Evolutionary conservation across 768 basidiomycete species (phyloP).

Genomic region (Tylopilus plumbeoviolaceoides): DNA sequence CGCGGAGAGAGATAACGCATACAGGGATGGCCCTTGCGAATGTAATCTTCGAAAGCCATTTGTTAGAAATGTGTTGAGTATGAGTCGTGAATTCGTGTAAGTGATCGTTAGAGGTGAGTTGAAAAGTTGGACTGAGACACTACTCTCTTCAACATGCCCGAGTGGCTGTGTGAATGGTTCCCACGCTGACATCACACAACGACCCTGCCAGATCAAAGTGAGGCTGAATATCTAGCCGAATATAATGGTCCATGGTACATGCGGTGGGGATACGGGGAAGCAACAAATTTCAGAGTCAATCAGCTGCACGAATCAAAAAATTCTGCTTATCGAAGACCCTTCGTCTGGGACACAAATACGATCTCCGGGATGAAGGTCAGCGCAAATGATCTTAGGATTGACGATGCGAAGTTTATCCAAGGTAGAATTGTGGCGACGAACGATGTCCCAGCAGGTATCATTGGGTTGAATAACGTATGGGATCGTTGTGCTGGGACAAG

Average conservation of each 20-base stretch:
- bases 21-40: conserved; percentile 58
- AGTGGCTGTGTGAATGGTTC: too few species aligned
- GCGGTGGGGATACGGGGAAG: conserved; percentile 7
- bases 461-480: conserved; percentile 52
- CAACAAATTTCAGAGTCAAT: neutral
- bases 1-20: conserved; percentile 16
- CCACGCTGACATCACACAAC: conserved; percentile 24
- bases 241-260: conserved; percentile 20
- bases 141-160: conserved; percentile 19
- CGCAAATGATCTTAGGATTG: conserved; percentile 54
- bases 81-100: conserved; percentile 28
- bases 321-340: conserved; percentile 30
- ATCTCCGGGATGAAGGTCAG: conserved; percentile 54
- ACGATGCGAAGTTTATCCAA: conserved; percentile 49
- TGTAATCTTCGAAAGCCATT: conserved; percentile 38
- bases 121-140: conserved; percentile 7
- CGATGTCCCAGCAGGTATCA: conserved; percentile 65
- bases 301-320: conserved; percentile 17
- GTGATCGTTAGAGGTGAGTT: conserved; percentile 16
- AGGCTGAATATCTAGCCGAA: neutral
- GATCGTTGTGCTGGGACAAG: conserved; percentile 34
- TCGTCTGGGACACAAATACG: conserved; percentile 55
- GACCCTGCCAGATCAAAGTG: too few species aligned
- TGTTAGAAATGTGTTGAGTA: conserved; percentile 13
- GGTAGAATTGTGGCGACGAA: conserved; percentile 43